These are phyloP conservation scores for Neonectria sp. DNA, from an alignment of 2,329 filamentous ascomycete genomes.

Conservation along the genomic window DNA sequence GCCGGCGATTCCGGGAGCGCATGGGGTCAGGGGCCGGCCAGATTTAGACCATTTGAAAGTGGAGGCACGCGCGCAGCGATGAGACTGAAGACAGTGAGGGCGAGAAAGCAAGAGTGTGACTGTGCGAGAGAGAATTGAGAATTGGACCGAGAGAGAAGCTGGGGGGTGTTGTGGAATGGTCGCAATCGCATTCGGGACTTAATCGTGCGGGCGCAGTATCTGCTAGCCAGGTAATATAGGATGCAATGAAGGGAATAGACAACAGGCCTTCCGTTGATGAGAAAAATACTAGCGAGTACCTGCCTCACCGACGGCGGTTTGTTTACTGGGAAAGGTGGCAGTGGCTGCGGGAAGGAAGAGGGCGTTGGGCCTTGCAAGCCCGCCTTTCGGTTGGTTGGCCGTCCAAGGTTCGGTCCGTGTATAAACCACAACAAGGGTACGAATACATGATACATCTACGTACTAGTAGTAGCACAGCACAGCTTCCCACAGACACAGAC, in stretches of 20 bases:
- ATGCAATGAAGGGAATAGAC: neutral
- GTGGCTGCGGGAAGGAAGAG: slow-evolving; percentile 29
- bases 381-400: slow-evolving; percentile 16
- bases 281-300: neutral
- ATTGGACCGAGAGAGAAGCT: neutral
- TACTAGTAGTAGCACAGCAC: neutral
- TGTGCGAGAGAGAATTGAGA: neutral
- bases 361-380: slow-evolving; percentile 12
- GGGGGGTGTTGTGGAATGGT: neutral
- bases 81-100: neutral
- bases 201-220: neutral
- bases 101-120: neutral
- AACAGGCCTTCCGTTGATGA: neutral
- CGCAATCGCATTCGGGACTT: slow-evolving; percentile 1
- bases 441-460: neutral
- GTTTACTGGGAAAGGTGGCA: neutral
- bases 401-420: neutral
- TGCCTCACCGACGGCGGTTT: neutral
- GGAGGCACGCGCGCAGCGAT: slow-evolving; percentile 15
- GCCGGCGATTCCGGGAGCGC: slow-evolving; percentile 33
- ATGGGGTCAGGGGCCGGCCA: slow-evolving; percentile 18
- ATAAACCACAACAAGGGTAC: neutral
- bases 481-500: neutral
- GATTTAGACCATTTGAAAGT: slow-evolving; percentile 20
- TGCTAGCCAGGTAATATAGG: neutral